Evolutionary conservation across 2,329 filamentous ascomycete species (phyloP).

Genomic region (Sporothrix pallida): DNA sequence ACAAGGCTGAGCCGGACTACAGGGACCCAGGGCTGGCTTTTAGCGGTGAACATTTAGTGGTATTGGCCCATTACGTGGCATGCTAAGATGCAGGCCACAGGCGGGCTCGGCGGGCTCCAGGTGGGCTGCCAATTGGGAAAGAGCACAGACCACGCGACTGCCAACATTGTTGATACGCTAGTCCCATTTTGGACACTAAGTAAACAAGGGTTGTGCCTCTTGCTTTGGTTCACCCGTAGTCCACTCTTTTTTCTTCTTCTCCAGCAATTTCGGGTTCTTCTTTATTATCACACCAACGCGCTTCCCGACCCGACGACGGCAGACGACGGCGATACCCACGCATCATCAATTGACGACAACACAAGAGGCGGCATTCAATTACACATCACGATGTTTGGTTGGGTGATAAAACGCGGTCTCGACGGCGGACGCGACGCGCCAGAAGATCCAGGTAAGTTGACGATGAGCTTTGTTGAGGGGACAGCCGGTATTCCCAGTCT

Average conservation of each 20-base stretch:
- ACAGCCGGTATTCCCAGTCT: neutral
- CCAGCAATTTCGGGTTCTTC: neutral
- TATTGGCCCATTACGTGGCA: neutral
- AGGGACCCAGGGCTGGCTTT: neutral
- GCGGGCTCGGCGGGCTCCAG: neutral
- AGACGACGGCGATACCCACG: neutral
- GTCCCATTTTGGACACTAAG: constrained; percentile 40
- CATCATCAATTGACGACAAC: neutral
- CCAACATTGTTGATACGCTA: constrained; percentile 32
- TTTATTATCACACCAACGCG: constrained; percentile 2
- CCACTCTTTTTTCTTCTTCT: constrained; percentile 7
- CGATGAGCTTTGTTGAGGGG: neutral
- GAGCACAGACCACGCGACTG: constrained; percentile 33
- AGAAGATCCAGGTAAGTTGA: constrained; percentile 35
- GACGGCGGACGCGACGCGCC: constrained; percentile 39
- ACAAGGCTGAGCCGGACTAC: constrained; percentile 29
- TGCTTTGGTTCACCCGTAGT: constrained; percentile 15
- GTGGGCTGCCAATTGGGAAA: constrained; percentile 7
- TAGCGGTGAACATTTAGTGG: neutral
- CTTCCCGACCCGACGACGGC: constrained; percentile 1
- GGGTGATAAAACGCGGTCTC: constrained; percentile 60
- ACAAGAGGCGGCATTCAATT: neutral
- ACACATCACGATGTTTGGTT: constrained; percentile 58
- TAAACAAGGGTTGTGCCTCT: constrained; percentile 39
- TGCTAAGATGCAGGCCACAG: neutral